Base-by-base conservation (phyloP, 2,329 filamentous ascomycete species). In the Teratosphaeria destructans region DNA sequence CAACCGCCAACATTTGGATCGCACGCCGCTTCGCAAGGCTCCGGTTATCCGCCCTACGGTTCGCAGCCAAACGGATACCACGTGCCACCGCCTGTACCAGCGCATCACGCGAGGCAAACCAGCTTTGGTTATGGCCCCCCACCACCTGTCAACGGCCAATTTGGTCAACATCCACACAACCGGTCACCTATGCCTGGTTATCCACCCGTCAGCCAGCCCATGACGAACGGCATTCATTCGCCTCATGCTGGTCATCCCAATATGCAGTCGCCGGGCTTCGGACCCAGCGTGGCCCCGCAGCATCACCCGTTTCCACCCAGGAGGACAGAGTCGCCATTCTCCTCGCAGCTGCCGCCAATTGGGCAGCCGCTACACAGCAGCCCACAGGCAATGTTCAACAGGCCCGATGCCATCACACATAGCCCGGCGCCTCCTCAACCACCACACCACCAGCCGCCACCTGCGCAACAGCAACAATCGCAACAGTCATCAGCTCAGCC, bases 181-280 rank as follows among this genome's bases (percentile, higher is more conserved):
- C 62, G 34, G 52, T 49, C 63, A 14, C 63, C 59, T 14, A 58
- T 63, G 53, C 55, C 52, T 16, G 59, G 57, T 19, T 64, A 60
- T 54, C 58, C 54, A 71, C 55, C 67, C 66, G 5, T 70, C 68
- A 56, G 58, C 52, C 62, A 57, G 52, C 29, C 63, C 66, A 47
- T 64, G 55, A 35, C 64, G 27, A 75, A 75, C 57, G 72, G 74
- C 32, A 64, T 73, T 61, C 68, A 69, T 52, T 75, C 74, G 43
- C 73, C 73, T 3, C 62, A 62, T 43, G 55, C n/a, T 3, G 43
- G 61, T 19, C 62, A 62, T 19, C 63, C 74, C 57, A 70, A 71
- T 1, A 71, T 65, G 52, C 64, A 72, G 55, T 74, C 74, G 14
- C 73, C 71, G 43, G 73, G 71, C 70, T 54, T 73, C 71, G 29